These are phyloP conservation scores for Rhizoctonia solani DNA, from an alignment of 1,284 basidiomycete species.

Conservation along the genomic window DNA sequence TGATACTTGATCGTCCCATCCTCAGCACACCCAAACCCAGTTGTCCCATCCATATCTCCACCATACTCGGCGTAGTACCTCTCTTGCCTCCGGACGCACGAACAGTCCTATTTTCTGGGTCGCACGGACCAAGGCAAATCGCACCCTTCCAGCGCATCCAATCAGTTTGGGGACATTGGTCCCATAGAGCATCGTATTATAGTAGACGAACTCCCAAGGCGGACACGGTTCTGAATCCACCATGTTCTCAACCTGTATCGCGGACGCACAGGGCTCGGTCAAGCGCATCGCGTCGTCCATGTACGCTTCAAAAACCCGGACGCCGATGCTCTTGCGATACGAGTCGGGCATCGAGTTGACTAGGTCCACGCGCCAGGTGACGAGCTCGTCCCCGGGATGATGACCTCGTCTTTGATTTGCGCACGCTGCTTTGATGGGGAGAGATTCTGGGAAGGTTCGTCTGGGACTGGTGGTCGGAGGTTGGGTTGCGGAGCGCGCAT, in stretches of 20 bases:
- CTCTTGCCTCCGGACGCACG: slow-evolving; percentile 65
- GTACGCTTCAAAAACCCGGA: slow-evolving; percentile 19
- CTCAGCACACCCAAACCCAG: slow-evolving; percentile 69
- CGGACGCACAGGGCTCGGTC: slow-evolving; percentile 68
- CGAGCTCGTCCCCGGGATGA: slow-evolving; percentile 22
- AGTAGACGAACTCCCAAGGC: slow-evolving; percentile 76
- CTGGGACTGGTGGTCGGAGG: slow-evolving; percentile 11
- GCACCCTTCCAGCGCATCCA: slow-evolving; percentile 64
- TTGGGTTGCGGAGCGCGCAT: slow-evolving; percentile 26
- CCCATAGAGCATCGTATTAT: slow-evolving; percentile 73
- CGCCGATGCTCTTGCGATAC: slow-evolving; percentile 2
- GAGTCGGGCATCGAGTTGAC: slow-evolving; percentile 30
- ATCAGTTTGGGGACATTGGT: slow-evolving; percentile 67
- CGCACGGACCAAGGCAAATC: slow-evolving; percentile 72
- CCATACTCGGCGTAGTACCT: slow-evolving; percentile 44
- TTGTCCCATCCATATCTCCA: neutral
- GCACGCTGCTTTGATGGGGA: slow-evolving; percentile 28
- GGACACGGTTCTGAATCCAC: slow-evolving; percentile 69
- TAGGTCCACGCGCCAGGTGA: slow-evolving; percentile 27
- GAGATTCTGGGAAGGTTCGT: neutral
- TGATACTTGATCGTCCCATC: slow-evolving; percentile 57
- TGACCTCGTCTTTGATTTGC: slow-evolving; percentile 13
- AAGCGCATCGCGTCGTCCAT: slow-evolving; percentile 38
- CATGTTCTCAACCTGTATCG: slow-evolving; percentile 65
- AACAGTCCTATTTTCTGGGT: slow-evolving; percentile 67